These are phyloP conservation scores for Ceratocystis variospora DNA, from an alignment of 2,329 filamentous ascomycete genomes.

Conservation along the genomic window DNA sequence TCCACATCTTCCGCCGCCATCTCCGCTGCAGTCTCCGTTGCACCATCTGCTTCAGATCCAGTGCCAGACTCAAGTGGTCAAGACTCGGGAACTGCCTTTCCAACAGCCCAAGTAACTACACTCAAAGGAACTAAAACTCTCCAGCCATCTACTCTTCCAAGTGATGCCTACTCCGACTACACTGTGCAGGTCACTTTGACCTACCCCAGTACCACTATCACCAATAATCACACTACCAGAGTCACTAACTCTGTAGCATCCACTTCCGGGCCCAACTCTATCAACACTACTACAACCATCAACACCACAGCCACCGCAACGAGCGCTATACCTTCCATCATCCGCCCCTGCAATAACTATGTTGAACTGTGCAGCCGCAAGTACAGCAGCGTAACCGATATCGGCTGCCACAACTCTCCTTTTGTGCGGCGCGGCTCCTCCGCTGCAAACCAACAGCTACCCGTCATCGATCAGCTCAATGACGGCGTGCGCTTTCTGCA, in stretches of 20 bases:
- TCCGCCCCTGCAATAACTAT: conserved; percentile 66
- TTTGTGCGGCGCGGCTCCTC: conserved; percentile 58
- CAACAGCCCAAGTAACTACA: conserved; percentile 26
- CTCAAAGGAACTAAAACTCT: conserved; percentile 29
- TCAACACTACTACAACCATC: conserved; percentile 27
- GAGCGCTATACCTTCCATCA: conserved; percentile 46
- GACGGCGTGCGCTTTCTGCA: conserved; percentile 58
- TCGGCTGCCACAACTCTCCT: conserved; percentile 69
- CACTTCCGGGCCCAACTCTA: conserved; percentile 33
- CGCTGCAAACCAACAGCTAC: conserved; percentile 59
- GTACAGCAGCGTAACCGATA: conserved; percentile 69
- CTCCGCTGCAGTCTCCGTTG: background rate
- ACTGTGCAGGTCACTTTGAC: conserved; percentile 31
- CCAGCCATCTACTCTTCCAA: conserved; percentile 30
- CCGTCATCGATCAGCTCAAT: conserved; percentile 57
- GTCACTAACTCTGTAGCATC: conserved; percentile 29
- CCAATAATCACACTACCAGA: conserved; percentile 23
- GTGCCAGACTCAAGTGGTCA: background rate
- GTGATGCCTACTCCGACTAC: conserved; percentile 34
- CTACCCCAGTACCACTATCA: conserved; percentile 19
- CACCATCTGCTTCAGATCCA: background rate
- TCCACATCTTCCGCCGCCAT: conserved; percentile 6
- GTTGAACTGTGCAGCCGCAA: conserved; percentile 61
- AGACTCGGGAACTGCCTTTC: background rate
- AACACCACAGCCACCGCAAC: conserved; percentile 32